Percentiles rank a stretch among this genome's conserved stretches.
Conservation (phyloP, 306 rosid genomes). For the Sicyos edulis region DNA sequence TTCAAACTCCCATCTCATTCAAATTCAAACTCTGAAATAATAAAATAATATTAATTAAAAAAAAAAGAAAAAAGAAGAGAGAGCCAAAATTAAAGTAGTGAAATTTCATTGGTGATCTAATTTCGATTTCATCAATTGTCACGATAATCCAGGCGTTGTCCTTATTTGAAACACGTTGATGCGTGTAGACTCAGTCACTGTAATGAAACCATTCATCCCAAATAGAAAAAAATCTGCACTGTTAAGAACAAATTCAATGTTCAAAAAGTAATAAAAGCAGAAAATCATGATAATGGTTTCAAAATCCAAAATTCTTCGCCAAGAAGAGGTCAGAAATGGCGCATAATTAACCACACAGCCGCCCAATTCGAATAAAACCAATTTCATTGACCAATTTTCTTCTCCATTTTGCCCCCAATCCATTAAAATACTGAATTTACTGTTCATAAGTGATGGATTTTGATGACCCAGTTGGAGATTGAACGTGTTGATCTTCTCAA, state of each 20-base stretch:
- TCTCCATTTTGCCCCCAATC: neutral
- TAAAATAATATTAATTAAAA: too few relatives aligned
- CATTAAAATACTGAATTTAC: neutral
- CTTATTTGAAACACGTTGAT: neutral
- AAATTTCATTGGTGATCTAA: neutral
- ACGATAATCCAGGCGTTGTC: slow-evolving; percentile 16
- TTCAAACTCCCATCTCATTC: too few relatives aligned
- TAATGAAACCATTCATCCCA: neutral
- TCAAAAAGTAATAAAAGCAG: too few relatives aligned
- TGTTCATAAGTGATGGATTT: slow-evolving; percentile 5
- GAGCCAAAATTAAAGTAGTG: neutral
- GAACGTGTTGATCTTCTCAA: neutral
- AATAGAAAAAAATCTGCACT: neutral
- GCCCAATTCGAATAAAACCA: neutral
- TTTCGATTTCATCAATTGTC: neutral
- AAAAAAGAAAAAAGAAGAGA: too few relatives aligned
- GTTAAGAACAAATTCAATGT: neutral
- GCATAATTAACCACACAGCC: neutral
- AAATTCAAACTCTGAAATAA: too few relatives aligned
- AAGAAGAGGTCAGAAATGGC: slow-evolving; percentile 1
- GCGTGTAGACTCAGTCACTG: neutral
- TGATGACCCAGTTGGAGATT: neutral
- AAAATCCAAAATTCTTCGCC: neutral
- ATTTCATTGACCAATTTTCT: neutral
- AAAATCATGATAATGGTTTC: neutral